phyloP scores from a whole-genome alignment of 1,284 basidiomycete species.

The Cutaneotrichosporon spelunceum region DNA sequence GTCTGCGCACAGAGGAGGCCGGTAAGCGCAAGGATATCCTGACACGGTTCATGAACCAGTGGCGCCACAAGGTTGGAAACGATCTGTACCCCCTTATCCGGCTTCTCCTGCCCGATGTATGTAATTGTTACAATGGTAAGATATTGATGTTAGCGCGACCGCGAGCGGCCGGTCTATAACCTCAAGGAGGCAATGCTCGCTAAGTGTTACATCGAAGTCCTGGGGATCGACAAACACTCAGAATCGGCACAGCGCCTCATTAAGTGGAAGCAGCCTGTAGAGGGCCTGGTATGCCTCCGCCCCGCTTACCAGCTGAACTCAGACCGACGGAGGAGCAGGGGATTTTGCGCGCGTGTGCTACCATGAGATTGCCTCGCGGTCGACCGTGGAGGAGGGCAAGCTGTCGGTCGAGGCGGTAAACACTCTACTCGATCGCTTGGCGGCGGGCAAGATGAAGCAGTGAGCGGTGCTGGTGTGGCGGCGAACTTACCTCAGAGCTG shows the following conservation, averaged over 20 bases:
- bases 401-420: conserved; percentile 79
- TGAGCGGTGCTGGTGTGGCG: conserved; percentile 5
- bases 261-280: conserved; percentile 80
- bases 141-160: conserved; percentile 66
- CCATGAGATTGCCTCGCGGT: conserved; percentile 77
- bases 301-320: neutral
- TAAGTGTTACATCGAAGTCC: conserved; percentile 80
- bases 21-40: conserved; percentile 43
- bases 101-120: conserved; percentile 54
- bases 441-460: conserved; percentile 37
- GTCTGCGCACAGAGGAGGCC: conserved; percentile 43
- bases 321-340: conserved; percentile 55
- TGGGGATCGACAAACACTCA: conserved; percentile 72
- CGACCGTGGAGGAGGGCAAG: conserved; percentile 71
- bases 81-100: conserved; percentile 55
- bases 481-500: conserved; percentile 56
- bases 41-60: conserved; percentile 44
- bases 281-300: conserved; percentile 32
- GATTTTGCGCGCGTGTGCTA: conserved; percentile 82
- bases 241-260: conserved; percentile 73
- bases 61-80: conserved; percentile 52
- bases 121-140: conserved; percentile 16
- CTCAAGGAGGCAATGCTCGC: conserved; percentile 88
- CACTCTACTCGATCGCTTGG: conserved; percentile 67
- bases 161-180: conserved; percentile 81